Conservation (phyloP, 805 yeast species). For the Wickerhamomyces ciferrii region DNA sequence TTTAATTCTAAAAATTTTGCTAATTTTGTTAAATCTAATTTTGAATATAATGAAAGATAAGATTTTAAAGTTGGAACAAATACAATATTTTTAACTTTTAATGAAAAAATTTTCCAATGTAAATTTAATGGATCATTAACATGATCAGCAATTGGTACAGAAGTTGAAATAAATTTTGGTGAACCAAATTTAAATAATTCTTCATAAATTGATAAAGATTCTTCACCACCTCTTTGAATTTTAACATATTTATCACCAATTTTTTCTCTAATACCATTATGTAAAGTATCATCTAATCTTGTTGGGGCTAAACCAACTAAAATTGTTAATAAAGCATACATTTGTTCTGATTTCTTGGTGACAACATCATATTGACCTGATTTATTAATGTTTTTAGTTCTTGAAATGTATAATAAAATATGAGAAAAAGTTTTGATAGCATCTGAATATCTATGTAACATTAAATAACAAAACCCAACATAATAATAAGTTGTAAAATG, state of each 20-base stretch:
- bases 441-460: conserved; percentile 44
- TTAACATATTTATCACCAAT: conserved; percentile 39
- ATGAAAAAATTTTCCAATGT: conserved; percentile 39
- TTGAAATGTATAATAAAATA: conserved; percentile 38
- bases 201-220: conserved; percentile 34
- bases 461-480: conserved; percentile 44
- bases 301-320: conserved; percentile 41
- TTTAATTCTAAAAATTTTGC: conserved; percentile 31
- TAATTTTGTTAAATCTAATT: conserved; percentile 37
- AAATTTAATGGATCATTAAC: conserved; percentile 36
- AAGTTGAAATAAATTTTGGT: conserved; percentile 41
- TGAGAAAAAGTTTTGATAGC: conserved; percentile 44
- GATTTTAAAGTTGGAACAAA: conserved; percentile 36
- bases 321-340: conserved; percentile 43
- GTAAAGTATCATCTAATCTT: conserved; percentile 39
- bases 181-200: conserved; percentile 41
- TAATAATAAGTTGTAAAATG: conserved; percentile 48
- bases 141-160: conserved; percentile 28
- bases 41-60: conserved; percentile 40
- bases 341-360: conserved; percentile 43
- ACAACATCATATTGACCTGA: conserved; percentile 41
- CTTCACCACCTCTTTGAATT: conserved; percentile 38
- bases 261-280: conserved; percentile 38
- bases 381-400: conserved; percentile 37
- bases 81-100: conserved; percentile 31